Evolutionary conservation across 768 basidiomycete species (phyloP).

Genomic region (Baorangia bicolor): DNA sequence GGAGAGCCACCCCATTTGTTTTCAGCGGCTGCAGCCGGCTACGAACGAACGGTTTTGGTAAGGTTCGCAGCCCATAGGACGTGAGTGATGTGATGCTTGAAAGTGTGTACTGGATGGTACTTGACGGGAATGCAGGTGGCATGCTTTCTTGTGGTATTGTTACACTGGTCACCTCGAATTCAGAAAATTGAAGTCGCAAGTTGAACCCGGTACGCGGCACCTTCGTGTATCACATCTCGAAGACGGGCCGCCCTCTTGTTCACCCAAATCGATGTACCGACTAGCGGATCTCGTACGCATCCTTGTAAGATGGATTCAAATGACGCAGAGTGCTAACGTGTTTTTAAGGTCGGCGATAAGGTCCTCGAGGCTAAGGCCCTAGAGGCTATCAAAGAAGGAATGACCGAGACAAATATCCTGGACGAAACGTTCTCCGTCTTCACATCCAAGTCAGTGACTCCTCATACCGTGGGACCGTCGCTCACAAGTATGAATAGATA

Average conservation of each 20-base stretch:
- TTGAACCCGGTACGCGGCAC: not conserved
- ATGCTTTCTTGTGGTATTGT: slow-evolving; percentile 26
- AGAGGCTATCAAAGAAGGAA: slow-evolving; percentile 14
- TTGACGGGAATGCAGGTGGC: slow-evolving; percentile 16
- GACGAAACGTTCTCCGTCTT: slow-evolving; percentile 29
- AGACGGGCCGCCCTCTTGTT: slow-evolving; percentile 21
- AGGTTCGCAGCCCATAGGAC: slow-evolving; percentile 19
- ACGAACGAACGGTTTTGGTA: not conserved
- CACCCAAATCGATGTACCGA: slow-evolving; percentile 40
- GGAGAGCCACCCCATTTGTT: not conserved
- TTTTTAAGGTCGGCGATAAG: slow-evolving; percentile 14
- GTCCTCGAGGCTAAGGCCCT: slow-evolving; percentile 19
- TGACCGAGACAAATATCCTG: slow-evolving; percentile 21
- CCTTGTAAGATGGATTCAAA: not conserved
- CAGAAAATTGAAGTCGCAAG: slow-evolving; percentile 17
- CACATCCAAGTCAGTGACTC: slow-evolving; percentile 20
- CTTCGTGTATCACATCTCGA: not conserved
- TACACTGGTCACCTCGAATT: slow-evolving; percentile 24
- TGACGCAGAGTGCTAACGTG: not conserved
- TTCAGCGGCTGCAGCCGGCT: not conserved
- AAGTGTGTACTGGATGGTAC: not conserved
- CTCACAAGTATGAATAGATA: slow-evolving; percentile 14
- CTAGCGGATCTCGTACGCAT: slow-evolving; percentile 32
- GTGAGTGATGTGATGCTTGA: slow-evolving; percentile 1
- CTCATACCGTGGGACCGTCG: not conserved